Evolutionary conservation across 2,329 filamentous ascomycete genomes (phyloP).

Genomic region (Pyrenophora seminiperda): DNA sequence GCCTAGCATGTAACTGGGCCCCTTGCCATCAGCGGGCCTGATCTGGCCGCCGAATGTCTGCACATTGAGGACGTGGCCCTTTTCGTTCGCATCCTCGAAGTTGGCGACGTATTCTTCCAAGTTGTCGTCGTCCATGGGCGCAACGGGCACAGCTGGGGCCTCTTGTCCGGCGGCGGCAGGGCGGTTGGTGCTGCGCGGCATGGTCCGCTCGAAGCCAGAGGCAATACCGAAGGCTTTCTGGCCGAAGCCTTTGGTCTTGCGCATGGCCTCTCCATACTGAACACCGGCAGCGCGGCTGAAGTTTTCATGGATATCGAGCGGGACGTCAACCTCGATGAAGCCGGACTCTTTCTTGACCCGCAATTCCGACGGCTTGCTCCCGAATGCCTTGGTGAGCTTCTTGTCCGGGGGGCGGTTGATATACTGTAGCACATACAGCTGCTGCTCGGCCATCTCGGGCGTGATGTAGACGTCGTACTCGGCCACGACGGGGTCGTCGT

Average conservation of each 20-base stretch:
- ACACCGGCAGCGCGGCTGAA: conserved; percentile 87
- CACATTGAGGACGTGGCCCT: conserved; percentile 73
- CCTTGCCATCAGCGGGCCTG: conserved; percentile 69
- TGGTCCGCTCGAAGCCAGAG: conserved; percentile 50
- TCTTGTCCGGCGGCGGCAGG: conserved; percentile 31
- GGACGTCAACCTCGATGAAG: conserved; percentile 91
- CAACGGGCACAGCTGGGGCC: conserved; percentile 25
- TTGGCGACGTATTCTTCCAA: conserved; percentile 59
- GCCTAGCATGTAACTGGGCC: conserved; percentile 83
- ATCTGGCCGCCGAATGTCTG: conserved; percentile 88
- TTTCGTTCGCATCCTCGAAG: conserved; percentile 68
- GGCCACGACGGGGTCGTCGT: conserved; percentile 56
- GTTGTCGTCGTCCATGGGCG: conserved; percentile 67
- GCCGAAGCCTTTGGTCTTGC: conserved; percentile 55
- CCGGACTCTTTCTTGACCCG: conserved; percentile 82
- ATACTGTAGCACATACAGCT: conserved; percentile 81
- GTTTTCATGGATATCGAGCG: conserved; percentile 69
- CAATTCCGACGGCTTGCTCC: conserved; percentile 68
- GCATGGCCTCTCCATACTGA: conserved; percentile 78
- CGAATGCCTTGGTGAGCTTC: conserved; percentile 62
- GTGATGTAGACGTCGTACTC: conserved; percentile 87
- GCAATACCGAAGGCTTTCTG: conserved; percentile 55
- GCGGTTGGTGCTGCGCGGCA: conserved; percentile 37
- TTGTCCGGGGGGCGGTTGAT: conserved; percentile 73
- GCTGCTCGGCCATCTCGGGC: conserved; percentile 62